Evolutionary conservation across 2,329 filamentous ascomycete species (phyloP).

Genomic region (Stemphylium beticola): DNA sequence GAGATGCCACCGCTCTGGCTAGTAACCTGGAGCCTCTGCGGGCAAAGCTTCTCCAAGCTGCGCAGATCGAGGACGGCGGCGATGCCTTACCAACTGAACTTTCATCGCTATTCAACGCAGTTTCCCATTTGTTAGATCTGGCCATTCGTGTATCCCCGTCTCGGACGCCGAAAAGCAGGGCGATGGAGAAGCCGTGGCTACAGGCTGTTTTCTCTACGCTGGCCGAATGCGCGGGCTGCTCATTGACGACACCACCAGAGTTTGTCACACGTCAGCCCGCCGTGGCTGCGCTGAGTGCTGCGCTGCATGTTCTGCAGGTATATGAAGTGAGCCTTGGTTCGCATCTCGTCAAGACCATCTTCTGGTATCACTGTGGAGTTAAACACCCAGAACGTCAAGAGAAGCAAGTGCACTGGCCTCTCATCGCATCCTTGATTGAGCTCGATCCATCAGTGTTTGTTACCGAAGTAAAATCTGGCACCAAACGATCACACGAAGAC

Average conservation of each 20-base stretch:
- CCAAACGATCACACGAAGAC: constrained; percentile 15
- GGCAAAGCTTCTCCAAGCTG: constrained; percentile 39
- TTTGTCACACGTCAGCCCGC: constrained; percentile 26
- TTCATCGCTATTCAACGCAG: constrained; percentile 31
- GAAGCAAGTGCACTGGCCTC: constrained; percentile 35
- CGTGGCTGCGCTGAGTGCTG: constrained; percentile 32
- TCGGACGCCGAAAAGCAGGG: constrained; percentile 49
- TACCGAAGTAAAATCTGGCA: constrained; percentile 24
- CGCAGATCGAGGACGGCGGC: constrained; percentile 38
- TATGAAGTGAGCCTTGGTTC: constrained; percentile 36
- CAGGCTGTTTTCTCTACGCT: constrained; percentile 50
- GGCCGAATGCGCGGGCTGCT: constrained; percentile 42
- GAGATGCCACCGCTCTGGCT: constrained; percentile 24
- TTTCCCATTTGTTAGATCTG: constrained; percentile 49
- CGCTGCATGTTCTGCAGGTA: constrained; percentile 31
- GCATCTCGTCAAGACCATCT: constrained; percentile 36
- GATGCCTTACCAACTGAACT: constrained; percentile 29
- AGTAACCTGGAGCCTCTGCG: constrained; percentile 35
- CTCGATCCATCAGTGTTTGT: constrained; percentile 45
- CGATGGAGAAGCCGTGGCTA: constrained; percentile 53
- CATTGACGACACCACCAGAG: constrained; percentile 31
- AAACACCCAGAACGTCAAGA: constrained; percentile 29
- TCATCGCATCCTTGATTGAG: constrained; percentile 42
- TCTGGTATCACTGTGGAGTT: constrained; percentile 46
- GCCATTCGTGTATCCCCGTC: constrained; percentile 50